Base-by-base conservation (phyloP, 345 rosid species). In the Carallia brachiata region DNA sequence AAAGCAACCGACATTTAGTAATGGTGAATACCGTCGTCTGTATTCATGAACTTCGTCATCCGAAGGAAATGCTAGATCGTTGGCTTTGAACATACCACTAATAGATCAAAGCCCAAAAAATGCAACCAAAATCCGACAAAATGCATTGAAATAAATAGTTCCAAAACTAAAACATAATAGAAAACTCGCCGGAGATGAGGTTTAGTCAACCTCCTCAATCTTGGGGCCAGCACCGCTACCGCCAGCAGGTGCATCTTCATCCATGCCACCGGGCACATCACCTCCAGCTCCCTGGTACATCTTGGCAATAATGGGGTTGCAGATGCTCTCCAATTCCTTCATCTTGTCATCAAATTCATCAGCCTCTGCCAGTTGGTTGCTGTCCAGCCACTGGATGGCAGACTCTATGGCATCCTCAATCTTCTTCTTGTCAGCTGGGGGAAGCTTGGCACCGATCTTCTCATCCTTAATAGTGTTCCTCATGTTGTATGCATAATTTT, bases 261-360 rank as follows among this genome's bases (percentile, higher is more conserved):
- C 76, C 65, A 66, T 65, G 32, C 37, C 65, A 4, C 65, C 70
- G 17, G 70, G 70, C 65, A 36, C 28, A 15, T 65, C 70, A 27
- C 65, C 70, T 13, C 76, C 70, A 23, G 60, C 37, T 3, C 75
- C 65, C 39, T 72, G 75, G 30, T 67, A 90, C 91, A 88, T 87
- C 79, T 90, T 90, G 0, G 93, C 91, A 2, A 88, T 90, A 76
- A 90, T 90, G 12, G 96, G 96, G 79, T 88, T 90, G 84, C 90
- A 90, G 59, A 87, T 77, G 79, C 90, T 78, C 82, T 90, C 96
- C 83, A 90, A 65, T n/a, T 88, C 96, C 81, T 88, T 88, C 93
- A 90, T 86, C 83, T 86, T 90, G 84, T 90, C 86, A 53, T 71
- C 68, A 28, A 70, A 60, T 61, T 70, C 74, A 17, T 70, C 74